Percentiles rank a stretch among this genome's conserved stretches.
phyloP scores from a whole-genome alignment of 129 eudicot species.

The Arctium minus region DNA sequence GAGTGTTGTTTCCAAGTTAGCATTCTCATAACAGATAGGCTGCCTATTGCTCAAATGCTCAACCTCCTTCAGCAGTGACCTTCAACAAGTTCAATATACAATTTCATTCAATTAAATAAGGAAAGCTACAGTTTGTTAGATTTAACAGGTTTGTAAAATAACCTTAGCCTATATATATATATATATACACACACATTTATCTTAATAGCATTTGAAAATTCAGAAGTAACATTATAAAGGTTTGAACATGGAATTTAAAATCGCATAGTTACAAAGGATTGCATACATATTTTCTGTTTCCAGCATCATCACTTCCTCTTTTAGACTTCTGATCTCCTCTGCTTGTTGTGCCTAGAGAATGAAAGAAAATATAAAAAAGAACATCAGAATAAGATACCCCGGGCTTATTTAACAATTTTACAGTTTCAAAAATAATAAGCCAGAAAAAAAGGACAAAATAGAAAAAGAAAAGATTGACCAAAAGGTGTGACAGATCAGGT shows the following conservation, averaged over 20 bases:
- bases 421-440: background rate
- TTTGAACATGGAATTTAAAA: background rate
- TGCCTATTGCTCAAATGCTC: background rate
- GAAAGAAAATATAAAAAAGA: background rate
- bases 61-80: slow-evolving; percentile 16
- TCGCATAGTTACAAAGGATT: background rate
- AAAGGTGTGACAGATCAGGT: slow-evolving; percentile 11
- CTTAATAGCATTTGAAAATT: background rate
- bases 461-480: slow-evolving; percentile 4
- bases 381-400: background rate
- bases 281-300: slow-evolving; percentile 17
- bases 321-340: slow-evolving; percentile 20
- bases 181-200: background rate
- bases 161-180: too few relatives aligned
- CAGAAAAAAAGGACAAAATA: background rate
- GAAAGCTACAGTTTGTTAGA: too few relatives aligned
- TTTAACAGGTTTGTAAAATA: too few relatives aligned
- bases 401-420: background rate
- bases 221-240: background rate
- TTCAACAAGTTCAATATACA: background rate
- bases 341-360: slow-evolving; percentile 14
- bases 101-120: background rate
- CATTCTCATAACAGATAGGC: slow-evolving; percentile 1
- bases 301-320: slow-evolving; percentile 5
- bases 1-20: slow-evolving; percentile 18